Conservation (phyloP, 352 stramenopile species). For the Phytophthora vignae region DNA sequence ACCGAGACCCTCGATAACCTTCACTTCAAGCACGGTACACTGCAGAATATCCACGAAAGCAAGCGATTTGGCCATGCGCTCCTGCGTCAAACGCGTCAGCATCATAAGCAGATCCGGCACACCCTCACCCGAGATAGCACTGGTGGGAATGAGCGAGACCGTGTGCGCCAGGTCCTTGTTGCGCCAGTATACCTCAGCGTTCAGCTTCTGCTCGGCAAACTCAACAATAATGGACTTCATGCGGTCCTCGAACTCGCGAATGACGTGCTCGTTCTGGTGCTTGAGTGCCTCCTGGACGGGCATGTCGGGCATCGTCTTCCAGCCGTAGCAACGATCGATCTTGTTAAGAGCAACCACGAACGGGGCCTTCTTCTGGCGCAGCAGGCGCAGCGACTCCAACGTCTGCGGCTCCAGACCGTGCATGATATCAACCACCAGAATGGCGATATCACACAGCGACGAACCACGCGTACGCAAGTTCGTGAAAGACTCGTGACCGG, state of each 20-base stretch:
- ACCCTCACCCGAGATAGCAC: slow-evolving; percentile 98
- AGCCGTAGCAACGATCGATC: slow-evolving; percentile 98
- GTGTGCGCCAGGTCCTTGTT: slow-evolving; percentile 97
- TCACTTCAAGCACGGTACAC: slow-evolving; percentile 99
- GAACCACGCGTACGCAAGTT: slow-evolving; percentile 97
- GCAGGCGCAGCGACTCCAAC: slow-evolving; percentile 98
- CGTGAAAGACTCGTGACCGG: slow-evolving; percentile 99
- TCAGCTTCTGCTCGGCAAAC: slow-evolving; percentile 97
- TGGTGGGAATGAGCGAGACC: slow-evolving; percentile 98
- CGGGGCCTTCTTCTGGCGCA: slow-evolving; percentile 95
- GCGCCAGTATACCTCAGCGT: slow-evolving; percentile 99
- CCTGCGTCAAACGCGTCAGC: slow-evolving; percentile 96
- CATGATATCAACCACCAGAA: slow-evolving; percentile 99
- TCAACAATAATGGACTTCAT: slow-evolving; percentile 94
- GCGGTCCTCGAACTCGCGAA: slow-evolving; percentile 96
- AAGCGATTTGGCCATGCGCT: slow-evolving; percentile 92
- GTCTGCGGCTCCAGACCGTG: slow-evolving; percentile 99
- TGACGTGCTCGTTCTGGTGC: slow-evolving; percentile 93
- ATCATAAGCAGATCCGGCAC: slow-evolving; percentile 98
- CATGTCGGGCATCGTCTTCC: slow-evolving; percentile 96
- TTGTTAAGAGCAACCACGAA: slow-evolving; percentile 99
- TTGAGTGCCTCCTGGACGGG: slow-evolving; percentile 94
- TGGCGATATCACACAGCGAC: slow-evolving; percentile 99
- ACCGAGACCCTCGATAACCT: slow-evolving; percentile 98
- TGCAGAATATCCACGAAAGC: slow-evolving; percentile 94